A percentile compares a stretch with the other conserved stretches of the same genome.
These are phyloP conservation scores for Coniella lustricola DNA, from an alignment of 2,329 filamentous ascomycete species.

Conservation along the genomic window DNA sequence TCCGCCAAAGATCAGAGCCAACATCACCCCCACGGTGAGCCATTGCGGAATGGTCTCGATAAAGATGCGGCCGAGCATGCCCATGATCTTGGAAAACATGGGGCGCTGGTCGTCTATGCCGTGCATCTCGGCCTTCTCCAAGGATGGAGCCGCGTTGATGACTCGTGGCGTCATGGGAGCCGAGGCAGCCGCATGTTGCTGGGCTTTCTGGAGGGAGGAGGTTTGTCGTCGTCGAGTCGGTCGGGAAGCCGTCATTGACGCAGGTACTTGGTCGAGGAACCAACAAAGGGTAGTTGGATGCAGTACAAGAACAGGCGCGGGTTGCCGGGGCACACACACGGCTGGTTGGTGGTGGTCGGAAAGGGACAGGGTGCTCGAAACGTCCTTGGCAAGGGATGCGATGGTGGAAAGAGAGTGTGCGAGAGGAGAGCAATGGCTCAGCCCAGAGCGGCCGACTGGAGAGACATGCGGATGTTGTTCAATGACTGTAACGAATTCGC, in stretches of 20 bases:
- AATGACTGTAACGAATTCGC: neutral
- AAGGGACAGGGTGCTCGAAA: constrained; percentile 1
- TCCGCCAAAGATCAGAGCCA: constrained; percentile 86
- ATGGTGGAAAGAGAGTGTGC: neutral
- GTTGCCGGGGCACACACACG: no score
- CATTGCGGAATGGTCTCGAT: constrained; percentile 55
- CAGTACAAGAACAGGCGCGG: neutral
- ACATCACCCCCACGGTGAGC: constrained; percentile 60
- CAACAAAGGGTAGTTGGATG: neutral
- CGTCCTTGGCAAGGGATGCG: constrained; percentile 6
- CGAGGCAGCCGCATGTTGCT: constrained; percentile 32
- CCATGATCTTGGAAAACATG: constrained; percentile 42
- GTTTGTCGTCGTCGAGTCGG: constrained; percentile 37
- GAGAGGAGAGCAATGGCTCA: constrained; percentile 1
- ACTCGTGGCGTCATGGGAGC: constrained; percentile 37
- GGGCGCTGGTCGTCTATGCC: constrained; percentile 47
- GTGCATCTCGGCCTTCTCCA: constrained; percentile 49
- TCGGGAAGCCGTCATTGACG: constrained; percentile 35
- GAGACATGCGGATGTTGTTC: constrained; percentile 11
- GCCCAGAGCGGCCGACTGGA: constrained; percentile 7
- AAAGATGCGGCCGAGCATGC: constrained; percentile 44
- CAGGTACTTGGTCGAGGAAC: constrained; percentile 16
- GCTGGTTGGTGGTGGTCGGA: neutral
- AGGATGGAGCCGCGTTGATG: constrained; percentile 46
- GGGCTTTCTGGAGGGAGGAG: constrained; percentile 33